Conservation (phyloP, 305 asterid species). For the Salvia sclarea region DNA sequence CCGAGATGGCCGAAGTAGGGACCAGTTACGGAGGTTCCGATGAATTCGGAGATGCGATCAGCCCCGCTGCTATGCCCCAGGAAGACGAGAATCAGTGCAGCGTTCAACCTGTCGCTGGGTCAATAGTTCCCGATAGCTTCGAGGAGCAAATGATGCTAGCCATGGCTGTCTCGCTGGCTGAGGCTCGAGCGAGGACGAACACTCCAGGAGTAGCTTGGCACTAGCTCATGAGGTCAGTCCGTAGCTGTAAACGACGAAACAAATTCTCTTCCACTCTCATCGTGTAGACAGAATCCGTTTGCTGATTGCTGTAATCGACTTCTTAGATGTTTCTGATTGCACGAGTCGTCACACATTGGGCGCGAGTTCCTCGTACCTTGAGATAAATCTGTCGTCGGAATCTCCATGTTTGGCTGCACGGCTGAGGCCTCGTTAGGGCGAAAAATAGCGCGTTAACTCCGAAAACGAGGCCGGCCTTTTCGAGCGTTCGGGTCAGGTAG, state of each 20-base stretch:
- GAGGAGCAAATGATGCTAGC: slow-evolving; percentile 99
- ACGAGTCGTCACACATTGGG: neutral
- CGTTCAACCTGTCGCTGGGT: slow-evolving; percentile 43
- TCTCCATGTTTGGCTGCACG: neutral
- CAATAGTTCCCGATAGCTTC: slow-evolving; percentile 73
- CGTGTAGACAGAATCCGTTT: neutral
- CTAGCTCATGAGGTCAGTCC: slow-evolving; percentile 41
- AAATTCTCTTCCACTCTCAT: no score
- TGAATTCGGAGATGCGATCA: slow-evolving; percentile 41
- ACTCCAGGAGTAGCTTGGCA: slow-evolving; percentile 81
- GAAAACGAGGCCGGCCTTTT: neutral
- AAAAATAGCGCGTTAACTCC: neutral
- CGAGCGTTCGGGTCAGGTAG: neutral
- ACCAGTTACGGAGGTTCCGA: slow-evolving; percentile 64
- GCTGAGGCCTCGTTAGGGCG: neutral
- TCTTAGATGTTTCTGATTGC: neutral
- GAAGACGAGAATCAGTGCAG: slow-evolving; percentile 50
- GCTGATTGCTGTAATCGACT: neutral
- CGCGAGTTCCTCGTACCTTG: neutral
- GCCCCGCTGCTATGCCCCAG: slow-evolving; percentile 30
- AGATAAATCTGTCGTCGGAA: neutral
- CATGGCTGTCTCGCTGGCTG: slow-evolving; percentile 96
- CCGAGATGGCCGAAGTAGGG: slow-evolving; percentile 58
- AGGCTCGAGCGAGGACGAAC: slow-evolving; percentile 68
- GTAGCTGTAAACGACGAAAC: no score